Evolutionary conservation across 306 rosid species (phyloP).

Genomic region (Quercus parvula): DNA sequence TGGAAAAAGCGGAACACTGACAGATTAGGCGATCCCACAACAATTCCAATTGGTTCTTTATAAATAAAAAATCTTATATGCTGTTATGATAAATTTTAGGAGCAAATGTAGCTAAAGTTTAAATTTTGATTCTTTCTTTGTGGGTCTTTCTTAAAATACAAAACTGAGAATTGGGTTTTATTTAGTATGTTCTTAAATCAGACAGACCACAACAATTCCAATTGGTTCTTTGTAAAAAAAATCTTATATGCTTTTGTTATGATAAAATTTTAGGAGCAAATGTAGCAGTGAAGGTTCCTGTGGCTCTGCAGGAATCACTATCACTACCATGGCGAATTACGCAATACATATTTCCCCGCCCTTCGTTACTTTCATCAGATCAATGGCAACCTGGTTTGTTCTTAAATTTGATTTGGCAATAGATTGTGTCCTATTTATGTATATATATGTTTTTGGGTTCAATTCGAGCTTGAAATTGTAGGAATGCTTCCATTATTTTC

Average conservation of each 20-base stretch:
- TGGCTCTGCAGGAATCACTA: conserved; percentile 26
- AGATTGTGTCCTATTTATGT: background rate
- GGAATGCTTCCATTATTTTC: conserved; percentile 44
- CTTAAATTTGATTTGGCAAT: background rate
- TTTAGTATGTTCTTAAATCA: background rate
- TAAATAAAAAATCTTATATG: too few species aligned
- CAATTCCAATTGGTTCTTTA: too few species aligned
- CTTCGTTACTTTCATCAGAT: conserved; percentile 5
- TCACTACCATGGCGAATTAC: conserved; percentile 24
- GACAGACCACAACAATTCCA: background rate
- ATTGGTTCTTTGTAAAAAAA: too few species aligned
- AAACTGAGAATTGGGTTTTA: background rate
- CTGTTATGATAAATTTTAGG: too few species aligned
- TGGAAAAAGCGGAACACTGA: too few species aligned
- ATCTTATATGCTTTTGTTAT: background rate
- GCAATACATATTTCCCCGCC: conserved; percentile 10
- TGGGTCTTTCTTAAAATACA: background rate
- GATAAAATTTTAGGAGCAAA: conserved; percentile 34
- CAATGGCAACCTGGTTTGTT: conserved; percentile 36
- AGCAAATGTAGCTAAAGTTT: too few species aligned
- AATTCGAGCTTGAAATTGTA: conserved; percentile 29
- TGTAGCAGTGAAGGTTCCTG: conserved; percentile 27
- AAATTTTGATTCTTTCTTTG: background rate
- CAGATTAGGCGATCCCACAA: too few species aligned
- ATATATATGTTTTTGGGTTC: background rate